Base-by-base conservation (phyloP, 2,329 filamentous ascomycete genomes). In the Colletotrichum plurivorum region DNA sequence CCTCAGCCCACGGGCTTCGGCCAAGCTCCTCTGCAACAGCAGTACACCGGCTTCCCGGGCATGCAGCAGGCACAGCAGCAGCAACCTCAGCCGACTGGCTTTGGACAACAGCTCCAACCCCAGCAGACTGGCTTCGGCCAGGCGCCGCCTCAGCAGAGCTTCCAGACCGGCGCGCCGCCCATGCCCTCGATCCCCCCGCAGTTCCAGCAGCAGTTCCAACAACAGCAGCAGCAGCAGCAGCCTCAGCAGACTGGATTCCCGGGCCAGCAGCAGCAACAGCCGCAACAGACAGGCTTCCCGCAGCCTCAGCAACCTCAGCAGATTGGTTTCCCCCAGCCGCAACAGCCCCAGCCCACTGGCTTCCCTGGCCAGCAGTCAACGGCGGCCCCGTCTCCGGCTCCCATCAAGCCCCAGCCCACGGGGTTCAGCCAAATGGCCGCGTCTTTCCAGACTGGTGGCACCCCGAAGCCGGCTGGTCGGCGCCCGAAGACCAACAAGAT, bases 111-210 rank as follows among this genome's bases (percentile, higher is more conserved):
- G 27, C 82, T 94, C 61, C 91, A 93, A 72, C 74, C 88, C 9
- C 92, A 94, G 75, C 88, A 86, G 63, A 94, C 93, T 15, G 93
- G 93, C 1, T 92, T 93, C 71, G 88, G 87, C 46, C 81, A 83
- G 74, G 73, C 77, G 67, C 82, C 84, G 72, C 84, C 86, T 71
- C 90, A 91, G 76, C 88, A 89, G 70, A 85, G 87, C 77, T 90
- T 89, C 79, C 85, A 87, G 77, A 87, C 89, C 2, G 87, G 85
- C 63, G 88, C 83, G 63, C 88, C 90, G 59, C 85, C 88, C 12
- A 83, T 90, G 78, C 88, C 88, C 12, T 83, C 87, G 63, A 89
- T 90, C 48, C 88, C 89, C 54, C 82, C 84, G 68, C 89, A 90
- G 75, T 89, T 82, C 72, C 88, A 90, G 76, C 86, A 87, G 75